phyloP scores from a whole-genome alignment of 306 rosid species.

The Lathyrus sativus region DNA sequence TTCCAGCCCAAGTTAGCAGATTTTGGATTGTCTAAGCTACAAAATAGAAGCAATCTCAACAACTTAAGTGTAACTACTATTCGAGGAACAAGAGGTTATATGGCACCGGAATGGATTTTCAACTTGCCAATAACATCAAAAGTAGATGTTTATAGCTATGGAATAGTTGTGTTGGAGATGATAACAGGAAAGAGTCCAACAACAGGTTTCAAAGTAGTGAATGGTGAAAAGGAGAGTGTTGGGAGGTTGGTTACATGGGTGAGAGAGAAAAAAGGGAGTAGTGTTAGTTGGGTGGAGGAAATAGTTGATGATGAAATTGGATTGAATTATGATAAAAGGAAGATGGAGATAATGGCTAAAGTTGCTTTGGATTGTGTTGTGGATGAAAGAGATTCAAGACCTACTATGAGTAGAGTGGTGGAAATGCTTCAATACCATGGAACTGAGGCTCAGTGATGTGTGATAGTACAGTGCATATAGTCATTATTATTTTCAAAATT shows the following conservation, averaged over 20 bases:
- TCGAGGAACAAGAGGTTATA: constrained; percentile 40
- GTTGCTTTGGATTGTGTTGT: constrained; percentile 52
- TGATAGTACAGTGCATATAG: too few species aligned
- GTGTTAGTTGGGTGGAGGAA: constrained; percentile 33
- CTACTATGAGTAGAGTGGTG: constrained; percentile 57
- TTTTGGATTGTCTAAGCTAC: constrained; percentile 41
- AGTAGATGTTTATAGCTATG: constrained; percentile 42
- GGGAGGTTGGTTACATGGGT: constrained; percentile 41
- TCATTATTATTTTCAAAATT: too few species aligned
- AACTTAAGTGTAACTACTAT: constrained; percentile 27
- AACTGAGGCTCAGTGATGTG: neutral
- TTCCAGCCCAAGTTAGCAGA: constrained; percentile 37
- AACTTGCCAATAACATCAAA: constrained; percentile 38
- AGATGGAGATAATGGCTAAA: constrained; percentile 39
- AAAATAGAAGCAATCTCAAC: constrained; percentile 24
- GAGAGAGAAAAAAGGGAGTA: constrained; percentile 36
- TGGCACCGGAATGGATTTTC: constrained; percentile 42
- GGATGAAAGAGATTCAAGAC: constrained; percentile 53
- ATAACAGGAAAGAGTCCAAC: constrained; percentile 31
- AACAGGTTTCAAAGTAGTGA: neutral
- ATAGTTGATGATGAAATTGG: constrained; percentile 43
- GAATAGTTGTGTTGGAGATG: constrained; percentile 40
- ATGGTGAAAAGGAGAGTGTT: constrained; percentile 25
- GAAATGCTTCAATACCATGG: constrained; percentile 43
- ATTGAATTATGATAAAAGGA: constrained; percentile 28